Evolutionary conservation across 371 early-diverging fungal genomes (phyloP).

Genomic region (Zopfochytrium polystomum): DNA sequence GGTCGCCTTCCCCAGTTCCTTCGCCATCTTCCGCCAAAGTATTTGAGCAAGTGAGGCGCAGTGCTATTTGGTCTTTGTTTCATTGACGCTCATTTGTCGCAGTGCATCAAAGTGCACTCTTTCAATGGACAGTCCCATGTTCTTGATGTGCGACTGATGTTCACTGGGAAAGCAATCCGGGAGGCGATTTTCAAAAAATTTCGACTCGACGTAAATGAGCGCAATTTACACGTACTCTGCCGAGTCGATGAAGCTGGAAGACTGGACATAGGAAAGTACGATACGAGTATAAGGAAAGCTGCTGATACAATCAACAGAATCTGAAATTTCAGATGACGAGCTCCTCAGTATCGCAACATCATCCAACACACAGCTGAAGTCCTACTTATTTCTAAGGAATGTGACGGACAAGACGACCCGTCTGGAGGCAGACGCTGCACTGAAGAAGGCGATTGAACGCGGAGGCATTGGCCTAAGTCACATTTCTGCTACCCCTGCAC

Average conservation of each 20-base stretch:
- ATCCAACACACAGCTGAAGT: constrained; percentile 12
- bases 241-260: constrained; percentile 9
- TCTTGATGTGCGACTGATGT: constrained; percentile 8
- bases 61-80: too few relatives aligned
- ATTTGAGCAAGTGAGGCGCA: too few relatives aligned
- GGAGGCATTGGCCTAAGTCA: not conserved
- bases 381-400: constrained; percentile 17
- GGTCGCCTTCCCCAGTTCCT: too few relatives aligned
- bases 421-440: constrained; percentile 4
- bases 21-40: too few relatives aligned
- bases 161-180: not conserved
- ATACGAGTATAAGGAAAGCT: not conserved
- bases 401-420: not conserved
- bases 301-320: not conserved
- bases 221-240: constrained; percentile 3
- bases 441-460: not conserved
- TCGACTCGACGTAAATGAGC: not conserved
- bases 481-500: not conserved
- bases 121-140: constrained; percentile 13
- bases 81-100: too few relatives aligned
- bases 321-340: constrained; percentile 10
- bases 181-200: constrained; percentile 11
- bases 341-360: constrained; percentile 9
- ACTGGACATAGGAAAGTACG: constrained; percentile 7
- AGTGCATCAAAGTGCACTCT: constrained; percentile 19